These are phyloP conservation scores for Cystobasidiopsis lactophilus DNA, from an alignment of 768 basidiomycete genomes.

Conservation along the genomic window DNA sequence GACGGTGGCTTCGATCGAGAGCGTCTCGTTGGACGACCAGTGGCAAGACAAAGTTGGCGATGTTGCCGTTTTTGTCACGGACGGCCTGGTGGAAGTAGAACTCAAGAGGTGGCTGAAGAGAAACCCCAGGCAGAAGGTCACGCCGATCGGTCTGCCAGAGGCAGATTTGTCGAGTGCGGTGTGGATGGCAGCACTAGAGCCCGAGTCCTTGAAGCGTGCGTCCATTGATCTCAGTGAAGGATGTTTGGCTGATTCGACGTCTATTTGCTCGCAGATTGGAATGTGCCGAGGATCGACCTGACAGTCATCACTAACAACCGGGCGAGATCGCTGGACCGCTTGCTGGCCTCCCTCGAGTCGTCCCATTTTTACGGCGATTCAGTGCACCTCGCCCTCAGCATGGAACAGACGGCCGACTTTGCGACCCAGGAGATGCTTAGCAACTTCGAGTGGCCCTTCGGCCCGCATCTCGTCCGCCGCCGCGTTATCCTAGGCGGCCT, in stretches of 20 bases:
- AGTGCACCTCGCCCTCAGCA: conserved; percentile 42
- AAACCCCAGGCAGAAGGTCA: neutral
- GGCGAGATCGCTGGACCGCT: conserved; percentile 43
- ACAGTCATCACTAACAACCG: conserved; percentile 58
- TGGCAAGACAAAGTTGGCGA: neutral
- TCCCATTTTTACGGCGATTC: conserved; percentile 48
- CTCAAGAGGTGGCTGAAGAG: conserved; percentile 6
- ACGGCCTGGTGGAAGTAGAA: neutral
- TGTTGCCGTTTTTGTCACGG: neutral
- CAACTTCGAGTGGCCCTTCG: conserved; percentile 39
- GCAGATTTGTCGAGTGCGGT: conserved; percentile 33
- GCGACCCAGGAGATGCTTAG: conserved; percentile 37
- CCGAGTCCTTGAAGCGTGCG: conserved; percentile 40
- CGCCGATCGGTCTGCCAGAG: conserved; percentile 10
- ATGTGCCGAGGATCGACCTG: conserved; percentile 43
- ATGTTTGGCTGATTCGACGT: too few relatives aligned
- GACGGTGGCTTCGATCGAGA: neutral
- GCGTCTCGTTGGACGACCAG: neutral
- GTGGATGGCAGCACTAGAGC: conserved; percentile 42
- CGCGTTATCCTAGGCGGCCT: conserved; percentile 59
- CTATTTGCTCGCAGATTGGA: conserved; percentile 39
- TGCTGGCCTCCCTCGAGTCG: conserved; percentile 38
- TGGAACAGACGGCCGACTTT: conserved; percentile 50
- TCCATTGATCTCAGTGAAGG: conserved; percentile 1
- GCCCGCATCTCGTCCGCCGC: conserved; percentile 40